Evolutionary conservation across 805 yeast genomes (phyloP), one percentile per base, ranked within the genome.

Genomic region (Schizosaccharomyces osmophilus): DNA sequence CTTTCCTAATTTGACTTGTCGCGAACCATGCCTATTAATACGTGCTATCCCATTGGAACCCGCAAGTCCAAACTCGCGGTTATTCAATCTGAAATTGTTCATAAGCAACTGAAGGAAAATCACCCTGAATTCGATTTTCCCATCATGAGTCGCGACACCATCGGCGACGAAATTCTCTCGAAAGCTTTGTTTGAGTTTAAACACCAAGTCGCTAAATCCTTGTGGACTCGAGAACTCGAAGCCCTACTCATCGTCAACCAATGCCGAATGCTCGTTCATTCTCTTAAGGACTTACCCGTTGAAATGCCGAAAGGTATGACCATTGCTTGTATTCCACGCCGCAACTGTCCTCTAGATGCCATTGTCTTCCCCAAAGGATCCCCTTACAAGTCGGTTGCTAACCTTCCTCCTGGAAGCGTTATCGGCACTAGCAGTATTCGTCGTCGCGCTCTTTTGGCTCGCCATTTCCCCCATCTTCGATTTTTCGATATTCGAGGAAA

Each of bases 201-300:
- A 55, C 31, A 17, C 6, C 57, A 57, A 19, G 24, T 57, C 5
- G 98, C 98, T 31, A 93, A 93, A 71, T 82, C 96, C 0, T 72
- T 93, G 29, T 93, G 98, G 98, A 93, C 98, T 2, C 85, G 86
- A 69, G 98, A 93, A 72, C 76, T 93, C 62, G 98, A 93, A 72
- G 82, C 82, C 29, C 73, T 88, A 59, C 74, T 90, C 48, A 77
- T 84, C 65, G 67, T 67, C 64, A 75, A 78, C 58, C 77, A 81
- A 31, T 89, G 84, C 36, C 76, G 93, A 70, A 74, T 90, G 72
- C 84, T 93, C 69, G 97, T 90, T 48, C 97, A 93, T 71, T 86
- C 95, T 2, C 76, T 93, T 66, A 93, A 93, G 71, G 68, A 66
- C 61, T 64, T 79, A 78, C 98, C 98, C 45, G 93, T 98, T 0